Percentiles rank a stretch among this genome's conserved stretches.
Conservation (phyloP, 352 stramenopile species). For the Halophytophthora batemanensis region DNA sequence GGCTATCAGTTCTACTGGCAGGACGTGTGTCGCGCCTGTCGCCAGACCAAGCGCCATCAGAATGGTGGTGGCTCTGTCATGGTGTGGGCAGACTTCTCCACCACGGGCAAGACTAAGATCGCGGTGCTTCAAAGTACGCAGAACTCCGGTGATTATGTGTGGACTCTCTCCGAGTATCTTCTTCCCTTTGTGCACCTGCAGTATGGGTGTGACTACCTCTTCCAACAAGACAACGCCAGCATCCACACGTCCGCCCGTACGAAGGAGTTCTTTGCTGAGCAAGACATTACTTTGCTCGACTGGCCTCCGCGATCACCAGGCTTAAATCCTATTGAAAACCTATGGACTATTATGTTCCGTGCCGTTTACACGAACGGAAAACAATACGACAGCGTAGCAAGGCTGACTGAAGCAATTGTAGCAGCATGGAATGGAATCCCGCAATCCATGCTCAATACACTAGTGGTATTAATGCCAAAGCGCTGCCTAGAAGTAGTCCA, state of each 20-base stretch:
- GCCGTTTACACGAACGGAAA: background rate
- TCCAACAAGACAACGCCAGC: slow-evolving; percentile 12
- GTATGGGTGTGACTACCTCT: slow-evolving; percentile 7
- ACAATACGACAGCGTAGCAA: too few species aligned
- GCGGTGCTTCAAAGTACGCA: background rate
- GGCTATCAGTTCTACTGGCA: slow-evolving; percentile 2
- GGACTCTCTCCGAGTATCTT: slow-evolving; percentile 7
- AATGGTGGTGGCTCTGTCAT: background rate
- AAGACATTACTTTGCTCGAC: background rate
- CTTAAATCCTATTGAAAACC: slow-evolving; percentile 9
- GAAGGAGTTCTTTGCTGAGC: slow-evolving; percentile 4
- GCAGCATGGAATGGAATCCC: too few species aligned
- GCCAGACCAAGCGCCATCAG: background rate
- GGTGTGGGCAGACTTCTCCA: background rate
- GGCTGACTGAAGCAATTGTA: too few species aligned
- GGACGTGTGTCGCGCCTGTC: background rate
- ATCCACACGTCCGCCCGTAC: slow-evolving; percentile 1
- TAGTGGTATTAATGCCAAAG: too few species aligned
- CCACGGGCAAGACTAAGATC: background rate
- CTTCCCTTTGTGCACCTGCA: slow-evolving; percentile 8
- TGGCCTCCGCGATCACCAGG: background rate
- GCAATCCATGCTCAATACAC: too few species aligned
- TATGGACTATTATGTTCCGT: slow-evolving; percentile 1
- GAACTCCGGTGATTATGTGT: slow-evolving; percentile 1
- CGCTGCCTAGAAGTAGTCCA: too few species aligned